These are phyloP conservation scores for Cryptococcus wingfieldii DNA, from an alignment of 1,284 basidiomycete genomes.

Conservation along the genomic window DNA sequence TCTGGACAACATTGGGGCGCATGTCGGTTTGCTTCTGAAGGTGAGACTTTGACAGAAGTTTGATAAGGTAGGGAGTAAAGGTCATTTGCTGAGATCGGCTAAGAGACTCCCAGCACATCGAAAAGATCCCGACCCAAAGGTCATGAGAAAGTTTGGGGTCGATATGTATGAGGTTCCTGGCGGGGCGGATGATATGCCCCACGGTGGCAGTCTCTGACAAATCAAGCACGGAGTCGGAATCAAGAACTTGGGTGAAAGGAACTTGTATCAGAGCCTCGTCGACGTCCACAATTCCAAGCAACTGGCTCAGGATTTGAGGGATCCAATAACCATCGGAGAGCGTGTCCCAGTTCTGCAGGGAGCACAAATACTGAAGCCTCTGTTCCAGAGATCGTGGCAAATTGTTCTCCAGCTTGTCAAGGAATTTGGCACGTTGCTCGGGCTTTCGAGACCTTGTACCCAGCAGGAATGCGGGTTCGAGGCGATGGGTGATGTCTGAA, in stretches of 20 bases:
- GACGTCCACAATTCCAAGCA: conserved; percentile 76
- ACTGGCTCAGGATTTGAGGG: conserved; percentile 81
- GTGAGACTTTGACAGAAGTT: conserved; percentile 87
- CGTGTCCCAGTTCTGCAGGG: conserved; percentile 93
- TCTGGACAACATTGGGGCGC: conserved; percentile 94
- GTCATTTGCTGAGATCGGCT: conserved; percentile 83
- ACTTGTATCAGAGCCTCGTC: conserved; percentile 51
- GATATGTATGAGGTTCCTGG: conserved; percentile 78
- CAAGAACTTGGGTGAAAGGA: conserved; percentile 15
- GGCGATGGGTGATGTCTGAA: conserved; percentile 87
- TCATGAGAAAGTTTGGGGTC: conserved; percentile 74
- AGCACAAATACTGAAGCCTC: conserved; percentile 85
- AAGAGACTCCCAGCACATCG: conserved; percentile 82
- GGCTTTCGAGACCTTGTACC: conserved; percentile 84
- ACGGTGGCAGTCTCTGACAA: conserved; percentile 44
- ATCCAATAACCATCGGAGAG: conserved; percentile 95
- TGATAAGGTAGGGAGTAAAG: conserved; percentile 83
- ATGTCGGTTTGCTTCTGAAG: conserved; percentile 82
- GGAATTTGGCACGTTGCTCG: conserved; percentile 74
- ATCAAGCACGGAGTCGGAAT: conserved; percentile 23
- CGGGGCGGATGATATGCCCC: conserved; percentile 64
- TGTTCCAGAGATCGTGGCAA: conserved; percentile 76
- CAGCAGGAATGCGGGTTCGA: conserved; percentile 90
- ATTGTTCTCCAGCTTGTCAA: conserved; percentile 85
- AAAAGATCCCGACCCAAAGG: conserved; percentile 86